Evolutionary conservation across 2,329 filamentous ascomycete species (phyloP), one percentile per base, ranked within the genome.

Genomic region (Albophoma yamanashiensis): DNA sequence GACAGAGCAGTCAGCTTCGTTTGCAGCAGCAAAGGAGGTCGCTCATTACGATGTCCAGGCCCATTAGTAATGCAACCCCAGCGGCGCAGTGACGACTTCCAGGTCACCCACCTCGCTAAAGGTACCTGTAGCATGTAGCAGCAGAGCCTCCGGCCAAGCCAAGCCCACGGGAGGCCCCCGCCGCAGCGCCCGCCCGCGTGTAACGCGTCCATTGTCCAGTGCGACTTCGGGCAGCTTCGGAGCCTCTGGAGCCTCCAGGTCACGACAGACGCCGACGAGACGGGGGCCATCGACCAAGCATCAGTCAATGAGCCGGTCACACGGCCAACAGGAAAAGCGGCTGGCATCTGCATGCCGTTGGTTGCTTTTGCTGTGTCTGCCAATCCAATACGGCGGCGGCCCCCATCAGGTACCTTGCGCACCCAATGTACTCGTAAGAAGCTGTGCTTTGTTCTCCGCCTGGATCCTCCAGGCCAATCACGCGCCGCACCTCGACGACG

Each of bases 381-480:
- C 50, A 55, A 15, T 22, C 50, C 47, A 50, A 17, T 20, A 27
- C 47, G 47, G 47, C 47, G 22, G 9, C 7, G 17, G 11, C 7
- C 25, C 50, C 50, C 50, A 36, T 55, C 20, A 14, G 31, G 31
- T 38, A 34, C 20, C 31, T 12, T 27, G 14, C 34, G 34, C 34
- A 36, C 12, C 4, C 27, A 31, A 31, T 34, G 47, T 17, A 17
- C 8, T n/a, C 17, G 11, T 20, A 9, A 52, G 15, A n/a, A 15
- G 31, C 50, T 38, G 50, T 55, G 50, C 34, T 45, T 45, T 27
- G 57, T 59, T 25, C 57, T 59, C 57, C 57, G 57, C 57, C 57
- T 36, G 36, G 36, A 59, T 55, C 31, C 38, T 39, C 27, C 57
- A 50, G 60, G 53, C 56, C 60, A 62, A 64, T 62, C 60, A 62